phyloP scores from a whole-genome alignment of 805 yeast genomes.

The Yarrowia osloensis region DNA sequence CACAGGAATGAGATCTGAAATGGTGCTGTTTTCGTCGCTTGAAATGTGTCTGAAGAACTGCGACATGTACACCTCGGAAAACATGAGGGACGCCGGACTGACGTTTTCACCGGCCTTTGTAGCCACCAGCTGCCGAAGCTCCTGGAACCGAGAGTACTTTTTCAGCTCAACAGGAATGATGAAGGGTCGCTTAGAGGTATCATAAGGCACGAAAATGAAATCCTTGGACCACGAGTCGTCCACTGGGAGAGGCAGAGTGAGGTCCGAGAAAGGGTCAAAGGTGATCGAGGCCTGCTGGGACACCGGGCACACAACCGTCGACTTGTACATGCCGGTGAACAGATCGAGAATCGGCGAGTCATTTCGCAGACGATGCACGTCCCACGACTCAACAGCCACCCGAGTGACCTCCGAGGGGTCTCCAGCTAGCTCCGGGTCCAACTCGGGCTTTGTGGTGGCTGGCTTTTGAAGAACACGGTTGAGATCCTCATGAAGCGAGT shows the following conservation, averaged over 20 bases:
- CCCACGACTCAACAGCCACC: constrained; percentile 79
- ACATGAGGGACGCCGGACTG: constrained; percentile 47
- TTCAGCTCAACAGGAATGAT: constrained; percentile 70
- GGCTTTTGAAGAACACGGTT: constrained; percentile 84
- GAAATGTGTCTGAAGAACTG: constrained; percentile 60
- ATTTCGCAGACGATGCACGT: constrained; percentile 72
- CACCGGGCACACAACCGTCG: constrained; percentile 83
- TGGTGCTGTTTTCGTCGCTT: constrained; percentile 24
- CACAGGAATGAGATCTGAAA: constrained; percentile 11
- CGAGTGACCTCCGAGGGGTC: constrained; percentile 47
- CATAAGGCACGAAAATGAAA: constrained; percentile 57
- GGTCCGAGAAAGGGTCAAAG: constrained; percentile 89
- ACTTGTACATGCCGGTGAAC: constrained; percentile 87
- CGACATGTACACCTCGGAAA: constrained; percentile 64
- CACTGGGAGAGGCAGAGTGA: constrained; percentile 86
- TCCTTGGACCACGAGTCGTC: constrained; percentile 69
- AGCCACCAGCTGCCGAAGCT: constrained; percentile 63
- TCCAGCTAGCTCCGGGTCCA: constrained; percentile 46
- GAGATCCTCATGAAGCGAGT: constrained; percentile 89
- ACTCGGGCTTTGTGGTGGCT: constrained; percentile 83
- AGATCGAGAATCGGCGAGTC: constrained; percentile 83
- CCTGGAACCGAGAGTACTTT: constrained; percentile 63
- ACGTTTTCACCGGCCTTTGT: constrained; percentile 43
- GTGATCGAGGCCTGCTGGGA: constrained; percentile 81
- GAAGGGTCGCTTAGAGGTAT: constrained; percentile 42